phyloP scores from a whole-genome alignment of 2,329 filamentous ascomycete species.

The Neonectria ditissima region DNA sequence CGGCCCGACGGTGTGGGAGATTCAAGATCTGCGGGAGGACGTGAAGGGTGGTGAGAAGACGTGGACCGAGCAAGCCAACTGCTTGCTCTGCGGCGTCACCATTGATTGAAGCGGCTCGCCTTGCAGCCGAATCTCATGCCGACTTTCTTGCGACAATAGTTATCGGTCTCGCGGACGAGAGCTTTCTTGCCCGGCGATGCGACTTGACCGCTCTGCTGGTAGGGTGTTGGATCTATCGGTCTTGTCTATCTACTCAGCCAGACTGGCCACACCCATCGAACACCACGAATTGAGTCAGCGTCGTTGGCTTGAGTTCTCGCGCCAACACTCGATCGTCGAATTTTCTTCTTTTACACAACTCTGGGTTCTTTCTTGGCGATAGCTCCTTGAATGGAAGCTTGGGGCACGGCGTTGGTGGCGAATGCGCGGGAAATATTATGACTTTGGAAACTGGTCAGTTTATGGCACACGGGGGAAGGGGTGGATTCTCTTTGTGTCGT shows the following conservation, averaged over 20 bases:
- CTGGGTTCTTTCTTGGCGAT: conserved; percentile 40
- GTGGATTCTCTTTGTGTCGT: conserved; percentile 27
- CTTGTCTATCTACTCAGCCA: neutral
- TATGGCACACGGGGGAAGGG: conserved; percentile 34
- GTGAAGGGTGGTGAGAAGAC: conserved; percentile 62
- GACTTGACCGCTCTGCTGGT: no score
- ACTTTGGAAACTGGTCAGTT: conserved; percentile 34
- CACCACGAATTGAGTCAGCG: neutral
- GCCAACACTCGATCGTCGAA: conserved; percentile 22
- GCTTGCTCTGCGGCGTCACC: conserved; percentile 61
- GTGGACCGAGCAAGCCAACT: conserved; percentile 64
- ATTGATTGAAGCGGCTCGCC: conserved; percentile 54
- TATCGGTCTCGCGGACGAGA: neutral
- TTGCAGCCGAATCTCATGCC: neutral
- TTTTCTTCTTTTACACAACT: conserved; percentile 39
- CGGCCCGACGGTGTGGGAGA: conserved; percentile 62
- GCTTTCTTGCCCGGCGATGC: neutral
- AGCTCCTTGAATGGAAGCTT: conserved; percentile 43
- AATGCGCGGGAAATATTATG: conserved; percentile 38
- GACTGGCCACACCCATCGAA: neutral
- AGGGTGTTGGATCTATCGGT: neutral
- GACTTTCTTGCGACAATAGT: neutral
- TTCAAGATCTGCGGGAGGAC: conserved; percentile 62
- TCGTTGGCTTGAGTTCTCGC: neutral
- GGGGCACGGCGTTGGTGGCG: conserved; percentile 45